Conservation (phyloP, 2,329 filamentous ascomycete genomes). For the Dactylellina sp. region DNA sequence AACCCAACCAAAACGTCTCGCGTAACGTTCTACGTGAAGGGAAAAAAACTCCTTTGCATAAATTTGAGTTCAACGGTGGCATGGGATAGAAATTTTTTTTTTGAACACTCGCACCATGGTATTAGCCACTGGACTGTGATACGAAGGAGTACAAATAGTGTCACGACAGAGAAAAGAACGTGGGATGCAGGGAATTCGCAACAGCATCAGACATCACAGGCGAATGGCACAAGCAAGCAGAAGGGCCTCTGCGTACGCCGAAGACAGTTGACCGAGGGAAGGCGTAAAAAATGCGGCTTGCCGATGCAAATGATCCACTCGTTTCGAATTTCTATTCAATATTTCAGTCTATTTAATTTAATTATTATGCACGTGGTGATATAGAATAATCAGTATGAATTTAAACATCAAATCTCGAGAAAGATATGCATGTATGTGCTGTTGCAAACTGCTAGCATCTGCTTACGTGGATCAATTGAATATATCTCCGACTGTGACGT, state of each 20-base stretch:
- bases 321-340: conserved; percentile 12
- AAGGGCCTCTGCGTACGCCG: conserved; percentile 14
- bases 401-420: not conserved
- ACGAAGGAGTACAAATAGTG: conserved; percentile 11
- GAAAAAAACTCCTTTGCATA: conserved; percentile 4
- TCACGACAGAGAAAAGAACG: conserved; percentile 29
- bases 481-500: conserved; percentile 12
- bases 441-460: conserved; percentile 16
- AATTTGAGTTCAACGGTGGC: not conserved
- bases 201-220: conserved; percentile 18
- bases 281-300: conserved; percentile 13
- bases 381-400: not conserved
- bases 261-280: too few species aligned
- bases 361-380: too few species aligned
- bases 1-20: not conserved
- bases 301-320: conserved; percentile 22
- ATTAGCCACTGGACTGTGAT: not conserved
- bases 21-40: conserved; percentile 9
- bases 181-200: conserved; percentile 33
- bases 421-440: conserved; percentile 34
- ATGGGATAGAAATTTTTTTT: conserved; percentile 11
- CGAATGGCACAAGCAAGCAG: conserved; percentile 23
- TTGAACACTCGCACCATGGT: not conserved
- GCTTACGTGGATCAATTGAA: conserved; percentile 13
- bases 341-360: not conserved